Conservation (phyloP, 2,329 filamentous ascomycete genomes). For the Myriosclerotinia duriaeana region DNA sequence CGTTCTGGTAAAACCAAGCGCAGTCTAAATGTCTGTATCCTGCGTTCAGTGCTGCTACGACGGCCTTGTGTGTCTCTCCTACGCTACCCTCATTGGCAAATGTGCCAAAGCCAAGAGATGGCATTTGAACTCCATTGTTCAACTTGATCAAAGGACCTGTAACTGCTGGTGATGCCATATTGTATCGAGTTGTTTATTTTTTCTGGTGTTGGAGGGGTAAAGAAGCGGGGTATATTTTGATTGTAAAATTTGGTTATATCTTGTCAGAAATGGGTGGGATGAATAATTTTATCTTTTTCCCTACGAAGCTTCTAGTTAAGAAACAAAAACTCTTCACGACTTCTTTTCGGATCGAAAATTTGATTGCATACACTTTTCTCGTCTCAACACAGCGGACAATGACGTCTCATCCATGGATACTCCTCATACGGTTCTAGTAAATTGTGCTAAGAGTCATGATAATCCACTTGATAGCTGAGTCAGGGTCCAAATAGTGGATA, state of each 20-base stretch:
- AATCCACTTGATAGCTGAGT: neutral
- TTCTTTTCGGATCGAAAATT: conserved; percentile 10
- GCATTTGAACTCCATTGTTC: conserved; percentile 42
- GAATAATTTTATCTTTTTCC: neutral
- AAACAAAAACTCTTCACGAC: conserved; percentile 1
- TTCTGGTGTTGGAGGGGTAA: neutral
- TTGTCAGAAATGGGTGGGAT: conserved; percentile 1
- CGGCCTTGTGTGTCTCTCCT: conserved; percentile 45
- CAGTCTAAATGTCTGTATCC: conserved; percentile 69
- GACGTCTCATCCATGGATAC: conserved; percentile 5
- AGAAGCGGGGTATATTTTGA: conserved; percentile 16
- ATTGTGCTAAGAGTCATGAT: conserved; percentile 2
- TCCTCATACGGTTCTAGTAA: neutral
- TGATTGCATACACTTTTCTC: neutral
- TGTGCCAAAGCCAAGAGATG: conserved; percentile 48
- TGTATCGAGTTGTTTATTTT: conserved; percentile 13
- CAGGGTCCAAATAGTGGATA: conserved; percentile 3
- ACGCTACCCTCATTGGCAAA: conserved; percentile 39
- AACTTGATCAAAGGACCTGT: conserved; percentile 31
- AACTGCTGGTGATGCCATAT: conserved; percentile 36
- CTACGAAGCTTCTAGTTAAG: conserved; percentile 13
- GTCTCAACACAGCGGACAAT: neutral
- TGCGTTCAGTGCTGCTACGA: conserved; percentile 61
- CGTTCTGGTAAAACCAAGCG: conserved; percentile 77
- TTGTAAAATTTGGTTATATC: conserved; percentile 14